Conservation (phyloP, 1,139 yeast species). For the Yamadazyma sp. region DNA sequence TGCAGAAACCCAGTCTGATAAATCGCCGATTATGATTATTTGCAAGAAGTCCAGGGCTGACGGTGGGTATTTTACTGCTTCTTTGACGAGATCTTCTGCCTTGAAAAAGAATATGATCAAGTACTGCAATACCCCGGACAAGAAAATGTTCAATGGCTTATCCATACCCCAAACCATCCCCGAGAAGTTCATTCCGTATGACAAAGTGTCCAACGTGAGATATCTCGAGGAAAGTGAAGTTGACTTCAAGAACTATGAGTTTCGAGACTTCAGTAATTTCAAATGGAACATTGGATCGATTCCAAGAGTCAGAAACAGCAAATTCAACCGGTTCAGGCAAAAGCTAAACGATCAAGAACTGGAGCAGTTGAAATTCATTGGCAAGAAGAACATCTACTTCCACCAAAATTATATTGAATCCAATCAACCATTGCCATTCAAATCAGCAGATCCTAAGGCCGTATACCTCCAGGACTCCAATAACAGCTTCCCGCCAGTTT, state of each 20-base stretch:
- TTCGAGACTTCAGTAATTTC: conserved; percentile 26
- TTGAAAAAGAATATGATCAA: conserved; percentile 15
- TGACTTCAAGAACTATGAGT: conserved; percentile 29
- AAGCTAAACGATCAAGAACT: conserved; percentile 18
- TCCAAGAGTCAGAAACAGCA: conserved; percentile 33
- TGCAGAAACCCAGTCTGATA: conserved; percentile 22
- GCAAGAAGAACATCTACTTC: conserved; percentile 30
- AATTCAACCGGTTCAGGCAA: conserved; percentile 19
- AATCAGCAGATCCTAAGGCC: conserved; percentile 24
- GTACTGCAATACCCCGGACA: conserved; percentile 7
- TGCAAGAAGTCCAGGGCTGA: conserved; percentile 25
- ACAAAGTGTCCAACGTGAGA: conserved; percentile 13
- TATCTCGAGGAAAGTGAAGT: conserved; percentile 11
- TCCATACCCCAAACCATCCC: conserved; percentile 28
- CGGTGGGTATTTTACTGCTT: conserved; percentile 33
- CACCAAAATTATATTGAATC: conserved; percentile 27
- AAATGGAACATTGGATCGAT: conserved; percentile 49
- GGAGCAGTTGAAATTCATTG: conserved; percentile 25
- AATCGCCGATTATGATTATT: conserved; percentile 30
- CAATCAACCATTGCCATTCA: conserved; percentile 13
- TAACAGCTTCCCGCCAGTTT: conserved; percentile 35
- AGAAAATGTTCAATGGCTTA: conserved; percentile 24
- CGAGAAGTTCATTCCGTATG: conserved; percentile 24
- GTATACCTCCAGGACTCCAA: conserved; percentile 28
- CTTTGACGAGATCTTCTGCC: conserved; percentile 14